phyloP scores from a whole-genome alignment of 2,329 filamentous ascomycete genomes.

The Plenodomus lindquistii region DNA sequence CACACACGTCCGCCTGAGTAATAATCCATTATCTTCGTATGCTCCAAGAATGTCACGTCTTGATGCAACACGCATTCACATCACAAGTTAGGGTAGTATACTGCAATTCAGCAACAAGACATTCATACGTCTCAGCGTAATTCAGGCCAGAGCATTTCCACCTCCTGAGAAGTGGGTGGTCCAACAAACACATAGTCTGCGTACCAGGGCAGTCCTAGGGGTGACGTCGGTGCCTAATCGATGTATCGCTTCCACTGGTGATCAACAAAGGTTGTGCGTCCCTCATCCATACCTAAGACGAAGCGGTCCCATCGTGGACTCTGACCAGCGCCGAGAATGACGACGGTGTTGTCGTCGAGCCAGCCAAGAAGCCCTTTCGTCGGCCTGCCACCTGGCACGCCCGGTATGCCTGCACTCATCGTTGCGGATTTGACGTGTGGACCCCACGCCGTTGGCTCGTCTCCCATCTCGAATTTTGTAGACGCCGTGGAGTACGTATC shows the following conservation, averaged over 20 bases:
- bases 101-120: too few species aligned
- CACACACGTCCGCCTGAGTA: too few species aligned
- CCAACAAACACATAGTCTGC: neutral
- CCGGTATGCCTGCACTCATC: slow-evolving; percentile 54
- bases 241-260: slow-evolving; percentile 86
- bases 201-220: neutral
- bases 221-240: slow-evolving; percentile 24
- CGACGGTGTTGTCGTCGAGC: slow-evolving; percentile 71
- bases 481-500: slow-evolving; percentile 87
- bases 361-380: slow-evolving; percentile 87
- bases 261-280: slow-evolving; percentile 66
- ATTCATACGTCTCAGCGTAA: neutral
- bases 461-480: slow-evolving; percentile 79
- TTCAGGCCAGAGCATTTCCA: neutral
- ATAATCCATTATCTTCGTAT: too few species aligned
- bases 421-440: slow-evolving; percentile 37
- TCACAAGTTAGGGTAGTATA: too few species aligned
- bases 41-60: too few species aligned
- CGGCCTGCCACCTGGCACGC: slow-evolving; percentile 61
- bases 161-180: too few species aligned
- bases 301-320: slow-evolving; percentile 91
- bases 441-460: slow-evolving; percentile 59
- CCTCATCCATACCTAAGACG: slow-evolving; percentile 53
- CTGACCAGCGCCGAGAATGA: slow-evolving; percentile 77
- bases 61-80: too few species aligned